phyloP scores from a whole-genome alignment of 1,139 yeast genomes.

The Kodamaea plutei region DNA sequence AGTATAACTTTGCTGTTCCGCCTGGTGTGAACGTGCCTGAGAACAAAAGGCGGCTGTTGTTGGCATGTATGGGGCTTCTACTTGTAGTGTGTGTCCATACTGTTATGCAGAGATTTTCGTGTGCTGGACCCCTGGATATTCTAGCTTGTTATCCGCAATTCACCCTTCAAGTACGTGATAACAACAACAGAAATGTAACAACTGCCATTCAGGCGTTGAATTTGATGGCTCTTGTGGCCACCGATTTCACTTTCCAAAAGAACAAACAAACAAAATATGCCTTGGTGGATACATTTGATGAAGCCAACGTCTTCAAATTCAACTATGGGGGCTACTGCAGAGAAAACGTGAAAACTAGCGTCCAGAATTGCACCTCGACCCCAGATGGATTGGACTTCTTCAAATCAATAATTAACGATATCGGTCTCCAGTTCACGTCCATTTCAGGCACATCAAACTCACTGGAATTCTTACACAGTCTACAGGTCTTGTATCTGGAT shows the following conservation, averaged over 20 bases:
- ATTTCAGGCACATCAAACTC: conserved; percentile 37
- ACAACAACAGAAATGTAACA: conserved; percentile 2
- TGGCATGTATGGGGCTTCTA: conserved; percentile 5
- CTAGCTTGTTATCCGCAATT: conserved; percentile 8
- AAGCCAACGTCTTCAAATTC: conserved; percentile 37
- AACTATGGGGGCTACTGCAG: conserved; percentile 52
- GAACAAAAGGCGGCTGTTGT: conserved; percentile 1
- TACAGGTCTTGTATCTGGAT: conserved; percentile 30
- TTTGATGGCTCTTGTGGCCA: conserved; percentile 52
- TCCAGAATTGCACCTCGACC: conserved; percentile 22
- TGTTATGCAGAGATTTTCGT: conserved; percentile 6
- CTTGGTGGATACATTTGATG: conserved; percentile 43
- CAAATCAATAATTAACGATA: conserved; percentile 44
- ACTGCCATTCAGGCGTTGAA: conserved; percentile 42
- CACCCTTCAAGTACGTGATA: conserved; percentile 6
- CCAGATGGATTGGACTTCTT: conserved; percentile 44
- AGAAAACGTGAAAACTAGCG: conserved; percentile 16
- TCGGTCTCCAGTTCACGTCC: conserved; percentile 44
- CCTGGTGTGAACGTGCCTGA: neutral
- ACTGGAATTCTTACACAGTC: conserved; percentile 35
- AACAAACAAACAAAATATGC: conserved; percentile 17
- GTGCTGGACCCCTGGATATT: conserved; percentile 4
- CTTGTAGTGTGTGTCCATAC: conserved; percentile 4
- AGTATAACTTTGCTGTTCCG: too few species aligned
- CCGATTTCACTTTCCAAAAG: conserved; percentile 41